Conservation (phyloP, 352 stramenopile species). For the Globisporangium echinulatum region DNA sequence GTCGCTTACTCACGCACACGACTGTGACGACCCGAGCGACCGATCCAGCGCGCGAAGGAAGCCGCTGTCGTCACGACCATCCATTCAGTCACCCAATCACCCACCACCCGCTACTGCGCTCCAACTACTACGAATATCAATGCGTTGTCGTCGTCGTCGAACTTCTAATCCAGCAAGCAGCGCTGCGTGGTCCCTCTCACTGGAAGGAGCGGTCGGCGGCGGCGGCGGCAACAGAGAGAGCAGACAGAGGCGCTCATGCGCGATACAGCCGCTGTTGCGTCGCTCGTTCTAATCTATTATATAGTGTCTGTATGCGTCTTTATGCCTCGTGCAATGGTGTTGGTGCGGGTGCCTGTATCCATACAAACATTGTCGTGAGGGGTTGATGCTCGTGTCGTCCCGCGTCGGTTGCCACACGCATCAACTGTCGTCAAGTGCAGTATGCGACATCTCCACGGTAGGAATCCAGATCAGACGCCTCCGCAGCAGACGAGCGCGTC, state of each 20-base stretch:
- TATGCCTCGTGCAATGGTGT: too few relatives aligned
- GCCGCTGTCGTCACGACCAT: conserved; percentile 3
- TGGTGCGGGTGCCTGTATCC: too few relatives aligned
- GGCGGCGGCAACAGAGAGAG: neutral
- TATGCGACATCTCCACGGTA: too few relatives aligned
- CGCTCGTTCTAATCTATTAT: conserved; percentile 9
- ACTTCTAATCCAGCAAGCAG: conserved; percentile 7
- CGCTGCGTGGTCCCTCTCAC: conserved; percentile 14
- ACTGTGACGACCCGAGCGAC: neutral
- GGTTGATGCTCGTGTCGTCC: too few relatives aligned
- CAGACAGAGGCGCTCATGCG: neutral
- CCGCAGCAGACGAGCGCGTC: too few relatives aligned
- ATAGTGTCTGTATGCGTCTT: neutral
- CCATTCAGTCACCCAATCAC: neutral
- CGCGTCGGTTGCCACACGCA: too few relatives aligned
- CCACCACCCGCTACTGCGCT: neutral
- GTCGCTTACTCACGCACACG: neutral
- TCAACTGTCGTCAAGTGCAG: too few relatives aligned
- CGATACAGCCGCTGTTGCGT: conserved; percentile 4
- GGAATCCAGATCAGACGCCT: too few relatives aligned
- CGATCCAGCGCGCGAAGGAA: conserved; percentile 9
- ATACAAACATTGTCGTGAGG: too few relatives aligned
- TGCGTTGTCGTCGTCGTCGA: conserved; percentile 3
- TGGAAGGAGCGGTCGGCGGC: conserved; percentile 14
- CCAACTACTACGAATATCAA: conserved; percentile 4